These are phyloP conservation scores for Biscutella laevigata DNA, from an alignment of 441 rosid species.

Conservation along the genomic window DNA sequence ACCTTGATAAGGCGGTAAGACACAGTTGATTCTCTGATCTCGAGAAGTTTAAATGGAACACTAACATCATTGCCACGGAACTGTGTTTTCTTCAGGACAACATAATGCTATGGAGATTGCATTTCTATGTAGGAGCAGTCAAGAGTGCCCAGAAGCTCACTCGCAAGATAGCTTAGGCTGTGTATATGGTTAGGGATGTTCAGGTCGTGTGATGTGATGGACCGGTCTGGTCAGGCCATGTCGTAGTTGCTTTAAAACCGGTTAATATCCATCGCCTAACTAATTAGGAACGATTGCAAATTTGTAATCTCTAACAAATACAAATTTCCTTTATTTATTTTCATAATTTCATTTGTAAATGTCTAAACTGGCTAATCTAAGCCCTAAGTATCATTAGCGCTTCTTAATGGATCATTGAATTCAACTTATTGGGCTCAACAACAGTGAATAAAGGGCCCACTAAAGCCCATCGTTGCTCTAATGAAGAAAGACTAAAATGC, in stretches of 20 bases:
- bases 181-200: not conserved
- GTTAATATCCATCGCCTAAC: too few species aligned
- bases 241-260: not conserved
- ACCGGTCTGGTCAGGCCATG: not conserved
- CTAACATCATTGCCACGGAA: not conserved
- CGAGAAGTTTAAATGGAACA: not conserved
- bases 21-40: not conserved
- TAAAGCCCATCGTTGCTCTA: not conserved
- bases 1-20: conserved; percentile 20
- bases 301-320: too few species aligned
- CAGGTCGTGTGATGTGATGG: not conserved
- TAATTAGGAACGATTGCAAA: too few species aligned
- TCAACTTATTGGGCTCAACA: too few species aligned
- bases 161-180: conserved; percentile 3
- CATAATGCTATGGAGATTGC: conserved; percentile 20
- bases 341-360: too few species aligned
- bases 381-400: too few species aligned
- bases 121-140: conserved; percentile 21
- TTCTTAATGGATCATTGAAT: too few species aligned
- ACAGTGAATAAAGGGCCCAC: not conserved
- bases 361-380: too few species aligned
- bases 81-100: conserved; percentile 15
- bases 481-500: not conserved
- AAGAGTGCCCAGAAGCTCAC: conserved; percentile 16
- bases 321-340: too few species aligned